phyloP scores from a whole-genome alignment of 73 alveolate genomes.

The Diophrys sp. region DNA sequence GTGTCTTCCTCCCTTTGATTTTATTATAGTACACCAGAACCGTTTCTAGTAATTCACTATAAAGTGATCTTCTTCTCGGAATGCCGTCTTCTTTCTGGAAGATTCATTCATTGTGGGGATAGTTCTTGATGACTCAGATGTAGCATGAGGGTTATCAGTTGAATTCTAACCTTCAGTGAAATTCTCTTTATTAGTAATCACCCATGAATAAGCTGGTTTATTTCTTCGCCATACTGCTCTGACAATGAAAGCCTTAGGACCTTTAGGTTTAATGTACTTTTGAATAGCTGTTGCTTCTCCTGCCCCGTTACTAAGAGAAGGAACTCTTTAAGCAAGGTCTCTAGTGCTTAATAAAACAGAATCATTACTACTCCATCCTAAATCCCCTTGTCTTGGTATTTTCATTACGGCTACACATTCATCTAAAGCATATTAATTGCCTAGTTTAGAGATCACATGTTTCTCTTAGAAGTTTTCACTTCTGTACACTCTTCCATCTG shows the following conservation, averaged over 20 bases:
- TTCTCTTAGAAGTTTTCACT: slow-evolving; percentile 79
- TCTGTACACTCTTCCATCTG: slow-evolving; percentile 90
- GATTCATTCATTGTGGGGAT: too few relatives aligned
- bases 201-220: slow-evolving; percentile 76
- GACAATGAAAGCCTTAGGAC: slow-evolving; percentile 93
- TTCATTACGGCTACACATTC: slow-evolving; percentile 58
- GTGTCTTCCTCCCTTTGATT: background rate
- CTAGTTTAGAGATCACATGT: slow-evolving; percentile 65
- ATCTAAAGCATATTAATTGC: slow-evolving; percentile 60
- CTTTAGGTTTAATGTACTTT: slow-evolving; percentile 90
- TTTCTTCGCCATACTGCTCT: slow-evolving; percentile 88
- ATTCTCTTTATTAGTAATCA: slow-evolving; percentile 85
- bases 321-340: slow-evolving; percentile 54
- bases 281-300: slow-evolving; percentile 73
- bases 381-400: slow-evolving; percentile 16
- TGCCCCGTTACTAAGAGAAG: slow-evolving; percentile 29
- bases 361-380: slow-evolving; percentile 52
- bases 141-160: too few relatives aligned
- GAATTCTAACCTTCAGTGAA: slow-evolving; percentile 43
- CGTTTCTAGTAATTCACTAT: background rate
- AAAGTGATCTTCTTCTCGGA: background rate
- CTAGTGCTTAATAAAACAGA: slow-evolving; percentile 51
- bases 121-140: too few relatives aligned
- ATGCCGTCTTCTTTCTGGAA: background rate
- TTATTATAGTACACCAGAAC: background rate